phyloP scores from a whole-genome alignment of 192 early-diverging fungal genomes.

The Phlyctochytrium bullatum region DNA sequence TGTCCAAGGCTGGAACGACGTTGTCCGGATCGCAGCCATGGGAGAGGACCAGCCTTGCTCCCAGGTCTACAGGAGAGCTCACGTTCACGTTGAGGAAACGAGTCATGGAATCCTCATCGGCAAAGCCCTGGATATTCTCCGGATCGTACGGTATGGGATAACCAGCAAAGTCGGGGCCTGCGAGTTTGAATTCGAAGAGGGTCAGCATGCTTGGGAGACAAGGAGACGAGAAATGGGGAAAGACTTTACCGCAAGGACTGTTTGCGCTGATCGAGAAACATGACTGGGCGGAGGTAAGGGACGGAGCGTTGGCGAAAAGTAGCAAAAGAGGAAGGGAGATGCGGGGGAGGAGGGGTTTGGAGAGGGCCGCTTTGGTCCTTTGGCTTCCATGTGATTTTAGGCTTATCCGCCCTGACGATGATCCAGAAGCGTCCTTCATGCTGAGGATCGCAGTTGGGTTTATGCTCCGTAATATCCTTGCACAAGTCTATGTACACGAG shows the following conservation, averaged over 20 bases:
- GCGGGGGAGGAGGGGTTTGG: too few relatives aligned
- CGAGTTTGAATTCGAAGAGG: too few relatives aligned
- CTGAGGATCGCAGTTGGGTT: too few relatives aligned
- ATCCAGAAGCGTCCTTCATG: too few relatives aligned
- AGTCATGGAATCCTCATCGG: neutral
- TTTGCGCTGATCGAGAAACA: neutral
- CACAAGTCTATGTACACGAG: too few relatives aligned
- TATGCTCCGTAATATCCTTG: too few relatives aligned
- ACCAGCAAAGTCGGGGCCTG: neutral
- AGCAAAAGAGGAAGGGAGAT: neutral
- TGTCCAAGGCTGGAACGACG: neutral
- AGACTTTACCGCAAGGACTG: neutral
- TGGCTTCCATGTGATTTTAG: too few relatives aligned
- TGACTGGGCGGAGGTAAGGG: neutral
- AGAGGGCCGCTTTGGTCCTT: too few relatives aligned
- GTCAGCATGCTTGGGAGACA: too few relatives aligned
- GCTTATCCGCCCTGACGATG: too few relatives aligned
- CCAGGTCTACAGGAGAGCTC: neutral
- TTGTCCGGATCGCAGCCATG: neutral
- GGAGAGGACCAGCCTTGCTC: neutral
- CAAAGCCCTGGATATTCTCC: neutral
- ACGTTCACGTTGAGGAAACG: neutral
- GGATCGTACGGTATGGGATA: slow-evolving; percentile 6
- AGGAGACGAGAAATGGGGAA: neutral
- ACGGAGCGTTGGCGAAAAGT: neutral